Evolutionary conservation across 768 basidiomycete genomes (phyloP).

Genomic region (Lenzites betulinus): DNA sequence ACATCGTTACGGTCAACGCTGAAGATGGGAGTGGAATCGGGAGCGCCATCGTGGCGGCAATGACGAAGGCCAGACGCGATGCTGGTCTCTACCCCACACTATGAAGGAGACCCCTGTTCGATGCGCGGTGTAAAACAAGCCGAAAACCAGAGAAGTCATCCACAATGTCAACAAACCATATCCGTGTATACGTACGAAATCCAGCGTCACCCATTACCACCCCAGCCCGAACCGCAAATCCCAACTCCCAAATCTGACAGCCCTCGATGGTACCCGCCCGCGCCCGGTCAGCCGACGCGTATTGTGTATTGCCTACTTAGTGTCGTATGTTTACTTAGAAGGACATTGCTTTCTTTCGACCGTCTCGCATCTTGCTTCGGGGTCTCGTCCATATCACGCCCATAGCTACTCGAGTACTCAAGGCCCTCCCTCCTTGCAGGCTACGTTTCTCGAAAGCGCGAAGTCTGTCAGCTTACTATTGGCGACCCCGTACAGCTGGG

Average conservation of each 20-base stretch:
- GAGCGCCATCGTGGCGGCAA: slow-evolving; percentile 95
- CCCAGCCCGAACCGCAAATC: not conserved
- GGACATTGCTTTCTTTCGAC: not conserved
- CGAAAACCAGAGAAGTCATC: not conserved
- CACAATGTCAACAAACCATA: not conserved
- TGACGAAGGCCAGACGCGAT: slow-evolving; percentile 84
- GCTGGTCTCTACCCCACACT: slow-evolving; percentile 57
- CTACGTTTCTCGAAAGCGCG: no score
- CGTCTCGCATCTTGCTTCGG: no score
- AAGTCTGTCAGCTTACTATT: no score
- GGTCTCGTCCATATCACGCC: no score
- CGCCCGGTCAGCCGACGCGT: not conserved
- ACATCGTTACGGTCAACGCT: slow-evolving; percentile 79
- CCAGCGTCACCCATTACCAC: no score
- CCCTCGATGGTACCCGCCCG: no score
- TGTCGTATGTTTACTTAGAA: not conserved
- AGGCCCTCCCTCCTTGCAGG: no score
- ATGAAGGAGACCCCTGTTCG: slow-evolving; percentile 25
- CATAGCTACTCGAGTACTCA: no score
- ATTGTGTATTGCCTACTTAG: not conserved
- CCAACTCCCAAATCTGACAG: not conserved
- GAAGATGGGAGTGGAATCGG: slow-evolving; percentile 95
- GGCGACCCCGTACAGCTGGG: no score
- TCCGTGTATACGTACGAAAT: not conserved
- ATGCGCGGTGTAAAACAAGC: not conserved